Evolutionary conservation across 1,284 basidiomycete species (phyloP), one percentile per base, ranked within the genome.

Genomic region (Papiliotrema flavescens): DNA sequence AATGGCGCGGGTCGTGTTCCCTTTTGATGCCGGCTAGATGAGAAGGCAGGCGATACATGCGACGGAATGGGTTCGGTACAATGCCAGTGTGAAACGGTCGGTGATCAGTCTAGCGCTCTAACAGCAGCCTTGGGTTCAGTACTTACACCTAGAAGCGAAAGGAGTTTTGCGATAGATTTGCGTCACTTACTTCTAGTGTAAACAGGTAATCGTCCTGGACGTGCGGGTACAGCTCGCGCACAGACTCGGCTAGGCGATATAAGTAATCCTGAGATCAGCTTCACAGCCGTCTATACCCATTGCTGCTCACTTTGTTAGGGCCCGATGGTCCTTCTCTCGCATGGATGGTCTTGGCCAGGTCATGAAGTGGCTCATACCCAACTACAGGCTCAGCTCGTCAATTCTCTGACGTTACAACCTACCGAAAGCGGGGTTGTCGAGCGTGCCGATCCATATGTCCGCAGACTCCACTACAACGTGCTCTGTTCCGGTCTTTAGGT

Each of bases 201-300:
- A 73, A 74, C 17, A 74, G 61, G 49, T 74, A 74, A 17, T 69
- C 62, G 47, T 74, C 72, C 40, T 55, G 58, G 39, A 74, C 69
- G 49, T 64, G 61, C 3, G 72, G 72, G 49, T 70, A 74, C 11
- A 74, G 56, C 8, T 67, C 51, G 26, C 70, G 53, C 2, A 74
- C 69, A 2, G 67, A 63, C 23, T 70, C 66, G 2, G 72, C 72
- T 6, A 74, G 62, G 28, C 64, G 62, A 55, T 67, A 73, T 6
- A 74, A 54, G 51, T 74, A 74, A 14, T 74, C 72, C 71, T 72
- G 42, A 2, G n/a, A 4, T 22, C 17, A 49, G 22, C 2, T n/a
- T 20, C 15, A 22, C 3, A 32, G 11, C 9, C 20, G 20, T 6
- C 28, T 14, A 13, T 32, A 47, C 22, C n/a, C 22, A 19, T 11